Conservation (phyloP, 1,284 basidiomycete species). For the Apiotrichum gracile region DNA sequence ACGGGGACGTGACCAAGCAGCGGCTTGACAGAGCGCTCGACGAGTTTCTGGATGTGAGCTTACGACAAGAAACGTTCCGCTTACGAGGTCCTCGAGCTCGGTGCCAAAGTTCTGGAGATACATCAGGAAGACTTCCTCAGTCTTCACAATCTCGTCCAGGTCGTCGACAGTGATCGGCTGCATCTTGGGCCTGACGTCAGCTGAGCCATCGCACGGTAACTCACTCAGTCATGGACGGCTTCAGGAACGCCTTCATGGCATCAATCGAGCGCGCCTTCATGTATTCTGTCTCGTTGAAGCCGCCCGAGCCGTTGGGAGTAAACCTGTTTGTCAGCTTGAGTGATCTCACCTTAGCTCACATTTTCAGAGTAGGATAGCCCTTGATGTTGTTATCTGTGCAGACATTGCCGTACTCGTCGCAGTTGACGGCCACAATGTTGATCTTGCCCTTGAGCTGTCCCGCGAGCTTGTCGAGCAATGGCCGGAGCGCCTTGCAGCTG, state of each 20-base stretch:
- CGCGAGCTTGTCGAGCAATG: slow-evolving; percentile 66
- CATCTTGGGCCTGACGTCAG: slow-evolving; percentile 47
- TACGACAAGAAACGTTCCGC: slow-evolving; percentile 7
- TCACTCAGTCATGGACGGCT: slow-evolving; percentile 41
- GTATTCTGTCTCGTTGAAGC: slow-evolving; percentile 53
- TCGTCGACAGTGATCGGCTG: slow-evolving; percentile 47
- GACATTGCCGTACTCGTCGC: slow-evolving; percentile 62
- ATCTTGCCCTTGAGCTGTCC: slow-evolving; percentile 60
- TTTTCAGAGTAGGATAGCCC: slow-evolving; percentile 74
- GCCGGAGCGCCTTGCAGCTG: slow-evolving; percentile 77
- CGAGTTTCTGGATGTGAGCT: slow-evolving; percentile 46
- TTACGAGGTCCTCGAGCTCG: slow-evolving; percentile 40
- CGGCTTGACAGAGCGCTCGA: slow-evolving; percentile 52
- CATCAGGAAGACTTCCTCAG: slow-evolving; percentile 65
- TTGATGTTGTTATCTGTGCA: slow-evolving; percentile 62
- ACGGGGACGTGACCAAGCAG: slow-evolving; percentile 67
- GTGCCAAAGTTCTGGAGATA: slow-evolving; percentile 57
- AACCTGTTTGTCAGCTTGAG: neutral
- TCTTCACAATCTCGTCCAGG: slow-evolving; percentile 53
- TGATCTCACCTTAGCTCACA: slow-evolving; percentile 24
- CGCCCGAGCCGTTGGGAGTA: neutral
- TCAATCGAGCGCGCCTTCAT: slow-evolving; percentile 61
- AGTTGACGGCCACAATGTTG: slow-evolving; percentile 77
- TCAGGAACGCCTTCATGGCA: slow-evolving; percentile 62
- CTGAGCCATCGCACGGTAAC: neutral